These are phyloP conservation scores for Exserohilum turcica DNA, from an alignment of 2,329 filamentous ascomycete species.

Conservation along the genomic window DNA sequence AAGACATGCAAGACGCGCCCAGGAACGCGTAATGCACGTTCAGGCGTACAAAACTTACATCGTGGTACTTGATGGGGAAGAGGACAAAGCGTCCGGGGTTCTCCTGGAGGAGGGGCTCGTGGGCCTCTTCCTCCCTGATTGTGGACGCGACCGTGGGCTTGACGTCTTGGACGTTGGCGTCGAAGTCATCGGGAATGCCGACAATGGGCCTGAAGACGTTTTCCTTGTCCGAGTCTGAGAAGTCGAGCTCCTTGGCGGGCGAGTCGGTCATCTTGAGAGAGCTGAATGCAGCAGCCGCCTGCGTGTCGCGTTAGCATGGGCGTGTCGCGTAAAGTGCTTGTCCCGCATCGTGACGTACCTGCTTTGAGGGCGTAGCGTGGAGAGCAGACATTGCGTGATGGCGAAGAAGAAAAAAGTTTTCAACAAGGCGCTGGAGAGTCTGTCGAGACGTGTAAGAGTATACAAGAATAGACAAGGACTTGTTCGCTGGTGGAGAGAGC, in stretches of 20 bases:
- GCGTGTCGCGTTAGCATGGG: conserved; percentile 46
- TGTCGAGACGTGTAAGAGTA: conserved; percentile 19
- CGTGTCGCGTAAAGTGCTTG: conserved; percentile 32
- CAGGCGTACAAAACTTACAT: conserved; percentile 67
- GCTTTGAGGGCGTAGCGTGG: conserved; percentile 71
- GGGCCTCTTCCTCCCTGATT: conserved; percentile 69
- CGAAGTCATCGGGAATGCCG: conserved; percentile 54
- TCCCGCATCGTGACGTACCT: conserved; percentile 57
- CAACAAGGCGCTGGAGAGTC: conserved; percentile 12
- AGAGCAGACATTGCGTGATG: conserved; percentile 71
- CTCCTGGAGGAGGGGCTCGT: conserved; percentile 92
- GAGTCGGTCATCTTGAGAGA: conserved; percentile 87
- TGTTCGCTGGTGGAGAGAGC: conserved; percentile 15
- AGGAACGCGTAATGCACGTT: conserved; percentile 49
- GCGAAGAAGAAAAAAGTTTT: conserved; percentile 9
- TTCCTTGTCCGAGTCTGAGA: conserved; percentile 76
- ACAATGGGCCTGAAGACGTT: conserved; percentile 68
- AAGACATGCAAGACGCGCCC: conserved; percentile 64
- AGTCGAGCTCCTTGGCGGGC: conserved; percentile 86
- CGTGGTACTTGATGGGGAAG: conserved; percentile 99
- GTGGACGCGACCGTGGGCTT: conserved; percentile 60
- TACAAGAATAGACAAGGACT: conserved; percentile 25
- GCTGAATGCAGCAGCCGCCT: conserved; percentile 88
- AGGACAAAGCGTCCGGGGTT: conserved; percentile 96
- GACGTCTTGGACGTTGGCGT: conserved; percentile 46